Conservation (phyloP, 345 rosid genomes). For the Euphorbia lathyris region DNA sequence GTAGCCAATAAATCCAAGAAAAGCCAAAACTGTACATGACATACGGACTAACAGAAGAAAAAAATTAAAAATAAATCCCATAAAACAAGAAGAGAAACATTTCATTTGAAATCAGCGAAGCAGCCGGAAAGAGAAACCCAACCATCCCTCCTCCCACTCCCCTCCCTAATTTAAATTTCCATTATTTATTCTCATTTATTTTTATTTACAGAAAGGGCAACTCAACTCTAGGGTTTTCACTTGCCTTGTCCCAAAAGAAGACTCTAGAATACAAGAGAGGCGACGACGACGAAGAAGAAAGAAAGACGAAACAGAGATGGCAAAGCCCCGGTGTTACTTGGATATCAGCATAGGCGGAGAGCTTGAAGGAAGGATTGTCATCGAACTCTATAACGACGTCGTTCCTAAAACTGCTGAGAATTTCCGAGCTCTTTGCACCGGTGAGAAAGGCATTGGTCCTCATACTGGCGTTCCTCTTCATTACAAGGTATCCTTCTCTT, state of each 20-base stretch:
- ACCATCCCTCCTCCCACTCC: background rate
- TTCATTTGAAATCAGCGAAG: background rate
- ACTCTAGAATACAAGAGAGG: slow-evolving; percentile 7
- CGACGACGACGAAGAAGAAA: background rate
- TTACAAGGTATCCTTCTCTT: slow-evolving; percentile 54
- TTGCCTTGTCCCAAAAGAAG: background rate
- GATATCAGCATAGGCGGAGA: slow-evolving; percentile 90
- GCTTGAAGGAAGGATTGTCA: slow-evolving; percentile 83
- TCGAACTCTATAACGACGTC: slow-evolving; percentile 78
- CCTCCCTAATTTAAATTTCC: background rate
- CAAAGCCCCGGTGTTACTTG: slow-evolving; percentile 64
- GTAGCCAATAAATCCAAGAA: background rate
- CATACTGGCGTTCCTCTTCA: slow-evolving; percentile 74
- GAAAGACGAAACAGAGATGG: slow-evolving; percentile 38
- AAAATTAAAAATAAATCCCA: background rate
- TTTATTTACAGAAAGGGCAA: background rate
- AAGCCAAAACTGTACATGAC: background rate
- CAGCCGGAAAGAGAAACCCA: background rate
- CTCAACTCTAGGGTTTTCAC: slow-evolving; percentile 8
- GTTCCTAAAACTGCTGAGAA: slow-evolving; percentile 89
- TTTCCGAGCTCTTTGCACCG: slow-evolving; percentile 91
- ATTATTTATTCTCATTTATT: background rate
- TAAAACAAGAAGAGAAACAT: background rate
- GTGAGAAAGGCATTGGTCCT: slow-evolving; percentile 88
- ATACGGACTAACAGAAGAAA: background rate